These are phyloP conservation scores for Gossypium aridum DNA, from an alignment of 441 rosid genomes.

Conservation along the genomic window DNA sequence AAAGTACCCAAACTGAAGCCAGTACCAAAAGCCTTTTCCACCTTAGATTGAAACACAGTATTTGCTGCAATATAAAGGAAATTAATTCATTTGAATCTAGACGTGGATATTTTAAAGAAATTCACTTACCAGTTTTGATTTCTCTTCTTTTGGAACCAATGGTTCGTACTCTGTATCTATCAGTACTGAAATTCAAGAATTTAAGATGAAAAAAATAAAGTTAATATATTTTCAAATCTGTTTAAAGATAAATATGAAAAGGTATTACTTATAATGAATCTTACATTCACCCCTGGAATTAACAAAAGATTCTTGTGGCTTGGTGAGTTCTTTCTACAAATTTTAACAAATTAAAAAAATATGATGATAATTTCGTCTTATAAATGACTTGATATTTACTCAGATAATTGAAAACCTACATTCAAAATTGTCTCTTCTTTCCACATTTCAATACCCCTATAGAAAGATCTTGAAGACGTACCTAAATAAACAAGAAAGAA, in stretches of 20 bases:
- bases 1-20: conserved; percentile 47
- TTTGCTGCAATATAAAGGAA: conserved; percentile 39
- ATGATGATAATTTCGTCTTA: background rate
- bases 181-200: conserved; percentile 37
- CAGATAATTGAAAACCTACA: conserved; percentile 29
- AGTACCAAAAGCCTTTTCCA: conserved; percentile 59
- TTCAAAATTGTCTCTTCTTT: conserved; percentile 67
- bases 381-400: background rate
- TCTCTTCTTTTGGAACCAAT: conserved; percentile 61
- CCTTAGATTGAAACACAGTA: conserved; percentile 54
- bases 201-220: background rate
- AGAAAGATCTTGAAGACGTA: conserved; percentile 82
- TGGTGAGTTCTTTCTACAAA: conserved; percentile 61
- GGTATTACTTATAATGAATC: conserved; percentile 4
- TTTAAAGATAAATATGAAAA: background rate
- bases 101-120: background rate
- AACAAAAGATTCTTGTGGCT: conserved; percentile 31
- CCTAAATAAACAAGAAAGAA: conserved; percentile 30
- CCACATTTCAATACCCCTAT: conserved; percentile 77
- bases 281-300: conserved; percentile 77
- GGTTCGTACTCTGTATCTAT: conserved; percentile 72
- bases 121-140: conserved; percentile 48
- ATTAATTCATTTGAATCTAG: background rate
- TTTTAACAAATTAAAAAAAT: background rate
- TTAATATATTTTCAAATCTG: background rate